Evolutionary conservation across 441 rosid species (phyloP).

Genomic region (Croton setiger): DNA sequence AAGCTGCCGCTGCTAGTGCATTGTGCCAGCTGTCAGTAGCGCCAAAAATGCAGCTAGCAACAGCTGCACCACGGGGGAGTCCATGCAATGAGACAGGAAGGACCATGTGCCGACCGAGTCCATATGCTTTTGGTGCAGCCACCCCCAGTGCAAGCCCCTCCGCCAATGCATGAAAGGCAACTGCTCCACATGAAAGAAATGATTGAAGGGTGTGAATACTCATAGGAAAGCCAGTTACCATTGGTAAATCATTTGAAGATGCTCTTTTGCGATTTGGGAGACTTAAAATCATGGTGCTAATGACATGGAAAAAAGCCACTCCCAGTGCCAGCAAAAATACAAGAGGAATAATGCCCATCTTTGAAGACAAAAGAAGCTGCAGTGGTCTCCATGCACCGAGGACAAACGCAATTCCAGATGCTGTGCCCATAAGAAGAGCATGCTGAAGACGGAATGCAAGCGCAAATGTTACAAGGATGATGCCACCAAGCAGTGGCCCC

Average conservation of each 20-base stretch:
- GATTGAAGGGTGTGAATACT: constrained; percentile 84
- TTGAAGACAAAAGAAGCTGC: constrained; percentile 67
- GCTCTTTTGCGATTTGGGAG: constrained; percentile 55
- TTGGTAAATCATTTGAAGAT: constrained; percentile 43
- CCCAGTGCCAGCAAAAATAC: constrained; percentile 51
- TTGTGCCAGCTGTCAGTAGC: constrained; percentile 94
- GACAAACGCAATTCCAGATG: constrained; percentile 92
- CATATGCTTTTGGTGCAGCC: constrained; percentile 96
- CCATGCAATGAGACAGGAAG: constrained; percentile 96
- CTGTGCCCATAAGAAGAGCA: constrained; percentile 89
- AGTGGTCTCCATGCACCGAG: constrained; percentile 91
- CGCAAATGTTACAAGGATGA: constrained; percentile 68
- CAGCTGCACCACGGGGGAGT: constrained; percentile 98
- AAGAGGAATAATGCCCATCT: constrained; percentile 73
- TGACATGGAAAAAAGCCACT: constrained; percentile 51
- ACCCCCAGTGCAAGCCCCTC: constrained; percentile 98
- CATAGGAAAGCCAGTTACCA: constrained; percentile 53
- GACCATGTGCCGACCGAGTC: constrained; percentile 93
- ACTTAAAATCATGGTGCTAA: constrained; percentile 48
- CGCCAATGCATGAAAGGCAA: constrained; percentile 89
- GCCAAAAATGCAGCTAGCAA: constrained; percentile 92
- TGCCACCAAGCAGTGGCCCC: constrained; percentile 91
- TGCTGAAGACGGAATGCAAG: constrained; percentile 78
- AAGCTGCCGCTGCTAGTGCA: constrained; percentile 78
- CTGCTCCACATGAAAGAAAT: constrained; percentile 80